Percentiles rank a stretch among this genome's conserved stretches.
These are phyloP conservation scores for Epichloe baconii DNA, from an alignment of 2,329 filamentous ascomycete species.

Conservation along the genomic window DNA sequence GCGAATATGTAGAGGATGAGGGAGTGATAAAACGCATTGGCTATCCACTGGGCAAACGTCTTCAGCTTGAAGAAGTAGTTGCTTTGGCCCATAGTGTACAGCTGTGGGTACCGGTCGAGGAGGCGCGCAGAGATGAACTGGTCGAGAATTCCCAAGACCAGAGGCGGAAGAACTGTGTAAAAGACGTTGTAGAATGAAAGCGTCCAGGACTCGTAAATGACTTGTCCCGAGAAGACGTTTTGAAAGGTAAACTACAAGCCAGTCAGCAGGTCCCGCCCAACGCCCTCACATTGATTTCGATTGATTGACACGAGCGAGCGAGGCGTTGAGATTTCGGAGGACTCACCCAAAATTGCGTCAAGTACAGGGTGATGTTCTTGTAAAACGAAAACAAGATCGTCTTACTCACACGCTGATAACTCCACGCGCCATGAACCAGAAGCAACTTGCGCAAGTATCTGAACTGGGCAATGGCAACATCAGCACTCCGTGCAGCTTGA, in stretches of 20 bases:
- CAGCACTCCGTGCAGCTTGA: slow-evolving; percentile 87
- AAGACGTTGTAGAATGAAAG: slow-evolving; percentile 99
- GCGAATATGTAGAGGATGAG: slow-evolving; percentile 81
- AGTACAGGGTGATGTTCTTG: slow-evolving; percentile 96
- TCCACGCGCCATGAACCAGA: slow-evolving; percentile 93
- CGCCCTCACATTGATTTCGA: neutral
- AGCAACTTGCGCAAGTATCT: slow-evolving; percentile 86
- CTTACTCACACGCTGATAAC: slow-evolving; percentile 92
- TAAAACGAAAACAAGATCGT: slow-evolving; percentile 98
- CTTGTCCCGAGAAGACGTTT: slow-evolving; percentile 93
- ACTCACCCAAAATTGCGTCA: slow-evolving; percentile 97
- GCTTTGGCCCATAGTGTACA: slow-evolving; percentile 86
- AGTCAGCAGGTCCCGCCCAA: neutral
- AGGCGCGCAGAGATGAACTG: slow-evolving; percentile 93
- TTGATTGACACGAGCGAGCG: no score
- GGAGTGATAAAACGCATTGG: slow-evolving; percentile 91
- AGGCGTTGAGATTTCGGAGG: neutral
- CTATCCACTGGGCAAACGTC: slow-evolving; percentile 86
- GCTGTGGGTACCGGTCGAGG: slow-evolving; percentile 87
- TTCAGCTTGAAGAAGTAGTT: slow-evolving; percentile 89
- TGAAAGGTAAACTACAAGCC: slow-evolving; percentile 73
- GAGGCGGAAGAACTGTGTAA: slow-evolving; percentile 85
- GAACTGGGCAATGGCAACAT: slow-evolving; percentile 94
- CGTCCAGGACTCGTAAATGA: slow-evolving; percentile 99
- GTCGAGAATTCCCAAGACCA: slow-evolving; percentile 91